Conservation (phyloP, 2,329 filamentous ascomycete species). For the Microcyclospora tardicrescens region DNA sequence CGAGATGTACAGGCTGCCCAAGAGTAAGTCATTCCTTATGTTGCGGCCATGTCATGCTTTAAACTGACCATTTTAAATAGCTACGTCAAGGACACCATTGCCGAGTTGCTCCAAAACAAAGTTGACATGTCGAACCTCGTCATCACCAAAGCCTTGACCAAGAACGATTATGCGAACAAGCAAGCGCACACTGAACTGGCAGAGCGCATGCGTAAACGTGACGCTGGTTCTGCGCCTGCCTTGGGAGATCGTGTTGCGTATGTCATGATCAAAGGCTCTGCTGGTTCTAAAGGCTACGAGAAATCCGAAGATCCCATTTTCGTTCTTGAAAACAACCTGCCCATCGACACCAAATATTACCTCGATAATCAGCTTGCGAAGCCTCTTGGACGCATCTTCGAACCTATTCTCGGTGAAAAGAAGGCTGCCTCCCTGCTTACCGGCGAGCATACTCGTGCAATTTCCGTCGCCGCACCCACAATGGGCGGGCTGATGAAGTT, state of each 20-base stretch:
- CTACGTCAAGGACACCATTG: conserved; percentile 92
- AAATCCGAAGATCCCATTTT: conserved; percentile 95
- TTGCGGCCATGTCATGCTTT: conserved; percentile 1
- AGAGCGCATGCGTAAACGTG: conserved; percentile 92
- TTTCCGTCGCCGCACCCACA: conserved; percentile 80
- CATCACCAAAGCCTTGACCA: conserved; percentile 93
- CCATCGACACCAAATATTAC: conserved; percentile 97
- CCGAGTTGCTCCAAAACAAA: conserved; percentile 91
- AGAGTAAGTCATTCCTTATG: conserved; percentile 50
- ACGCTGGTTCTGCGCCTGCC: conserved; percentile 81
- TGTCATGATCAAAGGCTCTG: conserved; percentile 87
- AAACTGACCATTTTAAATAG: conserved; percentile 39
- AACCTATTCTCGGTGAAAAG: conserved; percentile 89
- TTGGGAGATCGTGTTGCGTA: conserved; percentile 95
- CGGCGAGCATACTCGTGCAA: conserved; percentile 88
- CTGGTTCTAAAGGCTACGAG: conserved; percentile 89
- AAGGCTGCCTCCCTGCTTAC: conserved; percentile 76
- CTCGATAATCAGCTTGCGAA: conserved; percentile 97
- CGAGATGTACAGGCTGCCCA: conserved; percentile 81
- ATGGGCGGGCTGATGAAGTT: conserved; percentile 97
- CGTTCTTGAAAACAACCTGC: conserved; percentile 92
- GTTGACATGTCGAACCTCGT: conserved; percentile 98
- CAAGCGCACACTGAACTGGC: conserved; percentile 94
- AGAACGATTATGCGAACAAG: conserved; percentile 77
- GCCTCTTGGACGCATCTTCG: conserved; percentile 87